phyloP scores from a whole-genome alignment of 306 rosid species.

The Clitoria ternatea region DNA sequence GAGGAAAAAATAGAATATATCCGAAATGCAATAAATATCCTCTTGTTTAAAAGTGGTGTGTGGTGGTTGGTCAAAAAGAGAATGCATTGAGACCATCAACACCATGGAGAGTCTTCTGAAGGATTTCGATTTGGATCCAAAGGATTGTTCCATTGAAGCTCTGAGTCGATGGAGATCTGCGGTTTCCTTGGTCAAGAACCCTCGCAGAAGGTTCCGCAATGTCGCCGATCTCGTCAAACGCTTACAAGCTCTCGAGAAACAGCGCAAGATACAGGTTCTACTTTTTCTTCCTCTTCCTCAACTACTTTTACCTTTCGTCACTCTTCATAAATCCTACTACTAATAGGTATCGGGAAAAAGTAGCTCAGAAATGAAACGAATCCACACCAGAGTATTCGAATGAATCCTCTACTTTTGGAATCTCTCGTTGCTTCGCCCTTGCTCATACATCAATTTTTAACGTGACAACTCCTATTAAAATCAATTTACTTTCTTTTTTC shows the following conservation, averaged over 20 bases:
- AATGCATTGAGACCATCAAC: neutral
- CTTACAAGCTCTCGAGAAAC: slow-evolving; percentile 30
- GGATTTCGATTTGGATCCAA: slow-evolving; percentile 50
- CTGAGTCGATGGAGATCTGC: slow-evolving; percentile 61
- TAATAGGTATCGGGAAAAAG: neutral
- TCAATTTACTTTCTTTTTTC: too few species aligned
- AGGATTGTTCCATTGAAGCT: slow-evolving; percentile 37
- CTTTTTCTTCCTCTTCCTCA: neutral
- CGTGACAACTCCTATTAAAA: too few species aligned
- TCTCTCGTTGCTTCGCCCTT: too few species aligned
- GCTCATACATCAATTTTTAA: too few species aligned
- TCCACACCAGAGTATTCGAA: too few species aligned
- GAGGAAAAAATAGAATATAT: too few species aligned
- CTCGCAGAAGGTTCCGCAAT: slow-evolving; percentile 60
- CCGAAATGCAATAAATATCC: too few species aligned
- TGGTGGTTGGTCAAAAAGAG: neutral
- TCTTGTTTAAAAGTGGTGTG: neutral
- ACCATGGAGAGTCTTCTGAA: slow-evolving; percentile 38
- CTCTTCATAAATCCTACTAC: too few species aligned
- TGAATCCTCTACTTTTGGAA: too few species aligned
- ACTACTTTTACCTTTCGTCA: neutral
- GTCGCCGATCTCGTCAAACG: slow-evolving; percentile 73
- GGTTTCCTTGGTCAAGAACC: slow-evolving; percentile 59
- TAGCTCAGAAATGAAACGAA: too few species aligned
- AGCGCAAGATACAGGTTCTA: slow-evolving; percentile 48